Evolutionary conservation across 2,329 filamentous ascomycete genomes (phyloP), one percentile per base, ranked within the genome.

Genomic region (Talaromyces atroroseus): DNA sequence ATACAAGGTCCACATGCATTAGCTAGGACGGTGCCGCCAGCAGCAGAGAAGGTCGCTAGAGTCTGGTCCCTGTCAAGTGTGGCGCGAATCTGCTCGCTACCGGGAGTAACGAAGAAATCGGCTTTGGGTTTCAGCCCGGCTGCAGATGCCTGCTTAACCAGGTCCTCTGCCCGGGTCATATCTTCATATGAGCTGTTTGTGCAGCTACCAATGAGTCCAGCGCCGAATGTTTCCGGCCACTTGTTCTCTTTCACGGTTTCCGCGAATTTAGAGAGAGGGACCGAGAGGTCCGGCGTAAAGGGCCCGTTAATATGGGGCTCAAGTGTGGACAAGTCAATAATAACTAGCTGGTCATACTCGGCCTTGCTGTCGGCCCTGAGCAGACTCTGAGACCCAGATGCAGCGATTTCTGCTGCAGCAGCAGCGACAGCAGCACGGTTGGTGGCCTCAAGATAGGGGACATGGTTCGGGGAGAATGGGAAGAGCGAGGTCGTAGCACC

Each of bases 111-210:
- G 76, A 95, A 96, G 76, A 99, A 96, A 68, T 92, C 88, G 2
- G 90, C 85, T 66, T 87, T 90, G 40, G 94, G 91, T 76, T 90
- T 89, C 59, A 99, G 79, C 16, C 94, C 94, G n/a, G 91, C 94
- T 58, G 86, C 85, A 52, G 86, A 82, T 10, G 94, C 94, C 73
- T 96, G 92, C 73, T 92, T 92, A 58, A 97, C 90, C 56, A 99
- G 83, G 68, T 91, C 85, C 75, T 96, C 92, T 14, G 92, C 90
- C 60, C 92, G 87, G 36, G 92, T 95, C 94, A 99, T 99, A 71
- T 99, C 94, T 75, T 96, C 88, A 73, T 97, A 99, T 2, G 94
- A 97, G 72, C 90, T 95, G 81, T 99, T 99, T 51, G 94, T 99
- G 80, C 94, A 99, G 77, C 91, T 96, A 59, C 94, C 94, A 69